phyloP scores from a whole-genome alignment of 1,139 yeast genomes.

The Spathaspora sp. region DNA sequence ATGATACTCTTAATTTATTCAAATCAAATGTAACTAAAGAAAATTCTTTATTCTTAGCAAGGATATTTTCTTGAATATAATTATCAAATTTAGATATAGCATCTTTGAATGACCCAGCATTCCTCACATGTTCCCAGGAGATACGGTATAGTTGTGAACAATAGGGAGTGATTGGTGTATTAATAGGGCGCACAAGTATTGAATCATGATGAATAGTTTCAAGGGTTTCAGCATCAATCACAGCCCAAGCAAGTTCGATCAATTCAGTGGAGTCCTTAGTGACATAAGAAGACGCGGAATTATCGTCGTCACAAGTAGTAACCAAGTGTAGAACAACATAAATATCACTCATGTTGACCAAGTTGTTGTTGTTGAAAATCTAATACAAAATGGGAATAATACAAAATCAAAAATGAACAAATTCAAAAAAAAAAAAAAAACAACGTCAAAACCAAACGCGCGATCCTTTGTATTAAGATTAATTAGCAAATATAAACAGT shows the following conservation, averaged over 20 bases:
- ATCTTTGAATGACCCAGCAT: slow-evolving; percentile 55
- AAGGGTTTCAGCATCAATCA: slow-evolving; percentile 41
- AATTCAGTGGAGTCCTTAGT: slow-evolving; percentile 65
- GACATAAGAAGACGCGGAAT: slow-evolving; percentile 47
- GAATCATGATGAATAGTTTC: slow-evolving; percentile 38
- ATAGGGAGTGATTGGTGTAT: slow-evolving; percentile 65
- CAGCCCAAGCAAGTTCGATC: slow-evolving; percentile 65
- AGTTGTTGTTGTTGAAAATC: not conserved
- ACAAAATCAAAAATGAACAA: not conserved
- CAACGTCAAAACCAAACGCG: not conserved
- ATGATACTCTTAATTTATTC: slow-evolving; percentile 71
- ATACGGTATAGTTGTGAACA: slow-evolving; percentile 55
- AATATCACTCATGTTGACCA: slow-evolving; percentile 49
- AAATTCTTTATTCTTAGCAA: slow-evolving; percentile 51
- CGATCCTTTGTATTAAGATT: not conserved
- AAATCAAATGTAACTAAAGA: slow-evolving; percentile 66
- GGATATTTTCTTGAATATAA: slow-evolving; percentile 44
- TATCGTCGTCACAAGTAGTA: slow-evolving; percentile 64
- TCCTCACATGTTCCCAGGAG: slow-evolving; percentile 64
- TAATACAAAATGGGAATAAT: no score
- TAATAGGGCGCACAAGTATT: slow-evolving; percentile 58
- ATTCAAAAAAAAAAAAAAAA: not conserved
- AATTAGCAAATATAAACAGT: not conserved
- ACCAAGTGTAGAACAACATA: slow-evolving; percentile 64
- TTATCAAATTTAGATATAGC: slow-evolving; percentile 57